These are phyloP conservation scores for Hysterangium stoloniferum DNA, from an alignment of 768 basidiomycete genomes.

Conservation along the genomic window DNA sequence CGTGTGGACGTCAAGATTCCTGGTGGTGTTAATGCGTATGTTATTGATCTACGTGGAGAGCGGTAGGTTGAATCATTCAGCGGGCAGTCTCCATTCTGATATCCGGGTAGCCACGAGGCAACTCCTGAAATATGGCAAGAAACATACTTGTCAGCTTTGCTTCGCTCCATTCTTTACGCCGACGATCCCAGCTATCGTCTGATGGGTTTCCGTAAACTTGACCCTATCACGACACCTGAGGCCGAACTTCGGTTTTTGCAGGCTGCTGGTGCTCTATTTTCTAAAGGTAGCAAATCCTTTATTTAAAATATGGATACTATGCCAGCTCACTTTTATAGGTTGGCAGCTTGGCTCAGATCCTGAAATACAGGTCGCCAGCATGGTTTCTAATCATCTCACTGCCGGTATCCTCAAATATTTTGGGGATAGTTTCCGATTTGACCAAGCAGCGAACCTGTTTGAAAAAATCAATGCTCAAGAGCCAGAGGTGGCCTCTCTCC, in stretches of 20 bases:
- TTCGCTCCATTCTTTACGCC: conserved; percentile 89
- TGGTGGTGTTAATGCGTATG: conserved; percentile 91
- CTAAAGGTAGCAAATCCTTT: conserved; percentile 51
- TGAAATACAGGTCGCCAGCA: conserved; percentile 95
- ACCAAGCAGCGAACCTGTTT: conserved; percentile 87
- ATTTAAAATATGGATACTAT: not conserved
- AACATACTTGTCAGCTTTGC: conserved; percentile 88
- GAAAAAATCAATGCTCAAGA: conserved; percentile 83
- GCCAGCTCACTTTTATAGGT: conserved; percentile 38
- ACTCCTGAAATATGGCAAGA: conserved; percentile 95
- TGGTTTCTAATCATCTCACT: conserved; percentile 94
- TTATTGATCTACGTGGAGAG: conserved; percentile 90
- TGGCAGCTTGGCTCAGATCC: conserved; percentile 99
- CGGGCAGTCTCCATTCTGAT: not conserved
- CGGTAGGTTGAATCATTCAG: conserved; percentile 43
- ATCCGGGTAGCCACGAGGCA: conserved; percentile 64
- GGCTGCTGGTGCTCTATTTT: conserved; percentile 81
- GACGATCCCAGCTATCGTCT: conserved; percentile 89
- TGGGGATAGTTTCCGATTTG: conserved; percentile 80
- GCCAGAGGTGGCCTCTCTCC: conserved; percentile 80
- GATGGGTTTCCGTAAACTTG: conserved; percentile 91
- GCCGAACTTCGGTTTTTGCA: conserved; percentile 87
- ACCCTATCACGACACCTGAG: conserved; percentile 86
- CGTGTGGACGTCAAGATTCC: conserved; percentile 98
- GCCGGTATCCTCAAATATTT: conserved; percentile 96